Percentiles rank a stretch among this genome's conserved stretches.
Evolutionary conservation across 257 asterid genomes (phyloP).

Genomic region (Coffea canephora): DNA sequence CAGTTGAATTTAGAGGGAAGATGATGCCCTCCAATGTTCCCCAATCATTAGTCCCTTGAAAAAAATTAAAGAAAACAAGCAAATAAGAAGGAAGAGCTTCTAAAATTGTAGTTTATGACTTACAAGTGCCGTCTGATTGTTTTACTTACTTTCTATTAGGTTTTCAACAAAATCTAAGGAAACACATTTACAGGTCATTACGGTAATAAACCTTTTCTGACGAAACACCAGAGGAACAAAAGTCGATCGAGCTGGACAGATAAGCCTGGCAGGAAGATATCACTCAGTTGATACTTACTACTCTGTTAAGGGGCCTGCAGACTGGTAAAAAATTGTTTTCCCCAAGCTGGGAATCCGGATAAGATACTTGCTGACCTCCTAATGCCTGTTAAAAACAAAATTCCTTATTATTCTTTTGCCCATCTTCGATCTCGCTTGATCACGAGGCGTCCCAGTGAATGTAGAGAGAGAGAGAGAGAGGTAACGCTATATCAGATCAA

Average conservation of each 20-base stretch:
- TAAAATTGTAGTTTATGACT: background rate
- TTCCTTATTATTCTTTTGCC: background rate
- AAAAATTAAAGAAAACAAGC: background rate
- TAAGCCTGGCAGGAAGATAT: background rate
- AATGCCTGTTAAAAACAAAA: background rate
- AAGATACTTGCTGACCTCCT: background rate
- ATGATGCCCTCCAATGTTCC: background rate
- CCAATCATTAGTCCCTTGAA: background rate
- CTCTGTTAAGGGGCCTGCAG: background rate
- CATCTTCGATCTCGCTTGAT: background rate
- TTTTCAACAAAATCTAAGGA: background rate
- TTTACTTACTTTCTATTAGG: background rate
- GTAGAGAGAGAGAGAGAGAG: background rate
- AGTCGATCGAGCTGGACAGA: slow-evolving; percentile 6
- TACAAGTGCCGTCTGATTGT: background rate
- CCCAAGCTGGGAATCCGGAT: background rate
- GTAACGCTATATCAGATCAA: slow-evolving; percentile 1
- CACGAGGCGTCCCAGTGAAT: too few species aligned
- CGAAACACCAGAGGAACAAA: slow-evolving; percentile 1
- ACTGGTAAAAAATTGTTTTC: background rate
- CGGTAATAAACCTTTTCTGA: background rate
- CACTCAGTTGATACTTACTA: background rate
- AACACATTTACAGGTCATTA: background rate
- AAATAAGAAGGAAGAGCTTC: background rate
- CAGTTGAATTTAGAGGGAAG: background rate